Base-by-base conservation (phyloP, 208 protist species). In the Leptomonas seymouri region DNA sequence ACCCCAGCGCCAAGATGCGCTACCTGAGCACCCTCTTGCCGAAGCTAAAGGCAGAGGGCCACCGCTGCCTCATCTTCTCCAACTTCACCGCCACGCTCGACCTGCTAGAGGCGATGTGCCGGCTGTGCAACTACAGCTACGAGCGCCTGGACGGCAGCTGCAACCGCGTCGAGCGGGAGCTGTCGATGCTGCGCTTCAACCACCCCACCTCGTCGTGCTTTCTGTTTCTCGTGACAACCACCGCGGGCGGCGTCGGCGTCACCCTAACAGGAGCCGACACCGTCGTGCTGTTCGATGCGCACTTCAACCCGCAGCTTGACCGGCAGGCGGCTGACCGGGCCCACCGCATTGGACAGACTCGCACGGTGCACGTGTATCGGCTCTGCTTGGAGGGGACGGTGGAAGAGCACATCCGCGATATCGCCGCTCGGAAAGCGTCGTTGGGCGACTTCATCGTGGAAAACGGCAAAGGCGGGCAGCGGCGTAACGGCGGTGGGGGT, bases 271-370 rank as follows among this genome's bases (percentile, higher is more conserved):
- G 92, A 5, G 87, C 97, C 9, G 95, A 98, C 80, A 97, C 93
- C 25, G 98, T 99, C 23, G 96, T 99, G 60, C 88, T 99, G 42
- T 99, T 95, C 81, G 98, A 99, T 72, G 77, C 84, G 3, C 97
- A 99, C 76, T 99, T 97, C 92, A 99, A 99, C 77, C 98, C 98
- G 18, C 97, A 99, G 71, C 90, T 98, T 41, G 98, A 99, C 77
- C 82, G 98, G 15, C 98, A 99, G 83, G 98, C 98, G 14, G 86
- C 95, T 28, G 97, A 97, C 36, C 84, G 98, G 14, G 89, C 86
- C 11, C 98, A 99, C 71, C 84, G 98, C 62, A 98, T 99, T 56
- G 98, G 98, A 0, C 98, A 99, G 81, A 98, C 75, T 8, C 86
- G 94, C 18, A 46, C 67, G n/a, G 98, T 99, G 30, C 90, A 85